These are phyloP conservation scores for Saccharum hybrid DNA, from an alignment of 202 grass and related monocot species.

Conservation along the genomic window DNA sequence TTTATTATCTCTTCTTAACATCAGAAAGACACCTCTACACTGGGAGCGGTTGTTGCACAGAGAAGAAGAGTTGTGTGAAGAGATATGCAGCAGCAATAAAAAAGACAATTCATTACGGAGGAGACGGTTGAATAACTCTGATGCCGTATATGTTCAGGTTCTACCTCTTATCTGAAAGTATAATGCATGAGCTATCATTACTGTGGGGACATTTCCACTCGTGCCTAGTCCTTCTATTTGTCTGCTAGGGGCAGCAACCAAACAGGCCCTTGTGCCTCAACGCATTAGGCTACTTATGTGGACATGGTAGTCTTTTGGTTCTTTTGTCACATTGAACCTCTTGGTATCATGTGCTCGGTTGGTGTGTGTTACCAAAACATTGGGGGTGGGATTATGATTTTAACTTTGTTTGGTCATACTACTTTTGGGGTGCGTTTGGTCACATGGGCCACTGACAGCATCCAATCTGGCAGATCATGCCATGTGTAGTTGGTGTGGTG, in stretches of 20 bases:
- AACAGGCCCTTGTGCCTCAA: background rate
- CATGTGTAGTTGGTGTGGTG: constrained; percentile 46
- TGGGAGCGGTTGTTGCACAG: constrained; percentile 65
- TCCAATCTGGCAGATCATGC: constrained; percentile 7
- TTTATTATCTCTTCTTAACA: constrained; percentile 89
- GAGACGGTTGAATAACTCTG: constrained; percentile 51
- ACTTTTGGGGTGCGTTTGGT: constrained; percentile 35
- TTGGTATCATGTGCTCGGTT: constrained; percentile 1
- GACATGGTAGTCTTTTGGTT: background rate
- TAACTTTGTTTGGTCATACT: constrained; percentile 22
- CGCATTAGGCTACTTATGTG: constrained; percentile 6
- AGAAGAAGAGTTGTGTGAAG: constrained; percentile 47
- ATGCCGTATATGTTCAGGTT: constrained; percentile 85
- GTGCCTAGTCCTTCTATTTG: background rate
- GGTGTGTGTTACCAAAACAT: constrained; percentile 21
- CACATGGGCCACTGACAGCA: constrained; percentile 18
- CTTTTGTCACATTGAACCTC: constrained; percentile 11
- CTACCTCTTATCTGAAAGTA: constrained; percentile 38
- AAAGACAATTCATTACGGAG: constrained; percentile 46
- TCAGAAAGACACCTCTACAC: constrained; percentile 84
- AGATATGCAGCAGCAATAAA: constrained; percentile 13
- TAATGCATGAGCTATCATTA: background rate
- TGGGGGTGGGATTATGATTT: constrained; percentile 14
- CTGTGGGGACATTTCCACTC: background rate
- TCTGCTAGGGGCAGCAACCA: background rate